phyloP scores from a whole-genome alignment of 2,329 filamentous ascomycete species.

The Paecilomyces dactylethromorphus region DNA sequence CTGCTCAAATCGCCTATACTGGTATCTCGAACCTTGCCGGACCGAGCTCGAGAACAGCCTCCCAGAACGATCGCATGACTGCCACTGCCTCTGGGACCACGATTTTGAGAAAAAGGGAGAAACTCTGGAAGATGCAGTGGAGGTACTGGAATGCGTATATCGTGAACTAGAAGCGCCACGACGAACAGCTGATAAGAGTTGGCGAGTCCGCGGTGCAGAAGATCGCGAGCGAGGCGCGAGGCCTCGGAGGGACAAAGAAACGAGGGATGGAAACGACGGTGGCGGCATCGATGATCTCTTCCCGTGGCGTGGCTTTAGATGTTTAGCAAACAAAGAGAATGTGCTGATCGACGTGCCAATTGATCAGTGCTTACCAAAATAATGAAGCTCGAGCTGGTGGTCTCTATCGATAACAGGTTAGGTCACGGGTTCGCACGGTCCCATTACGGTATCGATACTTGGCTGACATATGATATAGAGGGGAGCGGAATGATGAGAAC shows the following conservation, averaged over 20 bases:
- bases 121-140: not conserved
- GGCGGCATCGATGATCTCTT: not conserved
- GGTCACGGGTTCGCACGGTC: not conserved
- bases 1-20: conserved; percentile 14
- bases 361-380: not conserved
- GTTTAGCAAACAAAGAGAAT: not conserved
- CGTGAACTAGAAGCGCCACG: not conserved
- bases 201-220: not conserved
- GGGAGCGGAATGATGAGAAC: not conserved
- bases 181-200: not conserved
- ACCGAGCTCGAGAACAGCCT: conserved; percentile 10
- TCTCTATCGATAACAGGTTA: not conserved
- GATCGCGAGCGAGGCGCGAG: not conserved
- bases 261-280: not conserved
- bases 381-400: not conserved
- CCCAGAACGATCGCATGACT: not conserved
- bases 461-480: not conserved
- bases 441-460: not conserved
- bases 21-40: conserved; percentile 3
- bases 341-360: not conserved
- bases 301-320: not conserved
- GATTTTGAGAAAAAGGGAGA: not conserved
- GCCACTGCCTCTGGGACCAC: not conserved
- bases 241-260: not conserved
- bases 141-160: not conserved